phyloP scores from a whole-genome alignment of 2,329 filamentous ascomycete species.

The Cladophialophora immunda region DNA sequence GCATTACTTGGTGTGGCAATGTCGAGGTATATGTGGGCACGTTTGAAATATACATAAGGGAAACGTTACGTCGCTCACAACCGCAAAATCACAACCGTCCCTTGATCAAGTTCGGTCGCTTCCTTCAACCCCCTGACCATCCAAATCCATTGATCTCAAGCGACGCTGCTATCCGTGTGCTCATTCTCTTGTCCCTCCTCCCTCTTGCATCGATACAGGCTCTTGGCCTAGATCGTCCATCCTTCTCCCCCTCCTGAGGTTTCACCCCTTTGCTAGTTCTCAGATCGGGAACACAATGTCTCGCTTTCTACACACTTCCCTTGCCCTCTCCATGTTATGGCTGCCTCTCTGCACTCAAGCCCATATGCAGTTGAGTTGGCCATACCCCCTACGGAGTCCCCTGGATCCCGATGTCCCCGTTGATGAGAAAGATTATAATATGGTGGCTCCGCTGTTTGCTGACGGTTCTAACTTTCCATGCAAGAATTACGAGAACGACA shows the following conservation, averaged over 20 bases:
- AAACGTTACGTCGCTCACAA: not conserved
- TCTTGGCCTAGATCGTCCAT: not conserved
- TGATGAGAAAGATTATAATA: constrained; percentile 71
- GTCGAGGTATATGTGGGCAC: not conserved
- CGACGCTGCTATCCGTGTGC: not conserved
- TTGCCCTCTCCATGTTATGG: constrained; percentile 30
- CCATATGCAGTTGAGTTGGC: constrained; percentile 67
- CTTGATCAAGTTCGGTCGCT: not conserved
- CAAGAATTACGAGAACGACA: constrained; percentile 68
- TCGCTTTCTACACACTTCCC: constrained; percentile 12
- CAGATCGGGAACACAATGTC: constrained; percentile 20
- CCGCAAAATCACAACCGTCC: not conserved
- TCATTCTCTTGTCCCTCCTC: not conserved
- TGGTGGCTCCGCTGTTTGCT: constrained; percentile 71
- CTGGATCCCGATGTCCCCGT: constrained; percentile 55
- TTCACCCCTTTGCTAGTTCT: constrained; percentile 1
- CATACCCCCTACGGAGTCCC: constrained; percentile 62
- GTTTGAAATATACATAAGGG: not conserved
- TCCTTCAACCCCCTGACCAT: not conserved
- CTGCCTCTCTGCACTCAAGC: constrained; percentile 37
- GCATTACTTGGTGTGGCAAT: constrained; percentile 18
- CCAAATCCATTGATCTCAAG: not conserved
- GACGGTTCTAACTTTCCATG: constrained; percentile 76
- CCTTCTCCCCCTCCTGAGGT: not conserved
- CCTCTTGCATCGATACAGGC: not conserved